Conservation (phyloP, 2,329 filamentous ascomycete species). For the Lachnellula subtilissima region DNA sequence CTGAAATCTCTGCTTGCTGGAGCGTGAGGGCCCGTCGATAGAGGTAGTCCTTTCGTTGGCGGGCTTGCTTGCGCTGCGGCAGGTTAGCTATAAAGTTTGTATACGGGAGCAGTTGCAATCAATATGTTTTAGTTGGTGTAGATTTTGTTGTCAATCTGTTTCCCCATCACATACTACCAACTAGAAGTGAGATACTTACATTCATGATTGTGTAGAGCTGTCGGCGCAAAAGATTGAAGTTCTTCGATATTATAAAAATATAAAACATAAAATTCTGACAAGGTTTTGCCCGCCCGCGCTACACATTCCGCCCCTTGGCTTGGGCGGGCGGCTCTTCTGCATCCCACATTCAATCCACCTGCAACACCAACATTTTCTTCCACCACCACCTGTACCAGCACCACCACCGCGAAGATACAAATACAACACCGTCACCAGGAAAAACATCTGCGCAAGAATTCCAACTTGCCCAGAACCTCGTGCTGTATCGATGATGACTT, state of each 20-base stretch:
- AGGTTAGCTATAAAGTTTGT: constrained; percentile 12
- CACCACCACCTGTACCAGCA: neutral
- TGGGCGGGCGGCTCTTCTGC: constrained; percentile 7
- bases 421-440: constrained; percentile 6
- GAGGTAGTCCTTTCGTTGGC: constrained; percentile 80
- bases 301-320: constrained; percentile 4
- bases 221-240: no score
- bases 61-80: constrained; percentile 62
- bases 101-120: neutral
- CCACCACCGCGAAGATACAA: neutral
- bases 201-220: constrained; percentile 20
- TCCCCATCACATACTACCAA: no score
- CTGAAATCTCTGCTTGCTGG: constrained; percentile 85
- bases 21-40: constrained; percentile 84
- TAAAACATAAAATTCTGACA: constrained; percentile 2
- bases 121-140: no score
- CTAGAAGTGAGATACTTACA: constrained; percentile 17
- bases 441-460: constrained; percentile 11
- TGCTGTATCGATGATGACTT: constrained; percentile 27
- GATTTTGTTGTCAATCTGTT: no score
- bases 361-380: neutral
- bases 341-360: constrained; percentile 15
- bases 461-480: neutral
- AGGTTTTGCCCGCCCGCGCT: constrained; percentile 17
- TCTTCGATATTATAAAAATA: no score